A percentile compares a stretch with the other conserved stretches of the same genome.
Evolutionary conservation across 1,139 yeast genomes (phyloP).

Genomic region (Suhomyces anneliseae): DNA sequence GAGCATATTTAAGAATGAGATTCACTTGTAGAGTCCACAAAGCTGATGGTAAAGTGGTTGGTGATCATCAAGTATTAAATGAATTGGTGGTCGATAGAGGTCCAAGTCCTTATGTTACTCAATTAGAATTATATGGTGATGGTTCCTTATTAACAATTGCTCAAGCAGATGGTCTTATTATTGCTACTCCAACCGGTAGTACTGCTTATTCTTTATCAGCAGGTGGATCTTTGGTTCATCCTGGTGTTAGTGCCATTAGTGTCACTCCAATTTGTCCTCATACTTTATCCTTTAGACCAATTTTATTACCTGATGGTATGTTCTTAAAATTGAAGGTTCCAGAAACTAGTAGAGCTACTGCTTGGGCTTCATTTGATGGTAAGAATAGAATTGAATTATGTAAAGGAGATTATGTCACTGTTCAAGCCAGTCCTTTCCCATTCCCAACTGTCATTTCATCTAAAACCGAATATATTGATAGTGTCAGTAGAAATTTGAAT

Average conservation of each 20-base stretch:
- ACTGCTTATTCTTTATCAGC: slow-evolving; percentile 90
- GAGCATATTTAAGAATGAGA: slow-evolving; percentile 79
- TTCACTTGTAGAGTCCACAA: slow-evolving; percentile 67
- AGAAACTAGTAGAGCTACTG: slow-evolving; percentile 64
- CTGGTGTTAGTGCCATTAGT: slow-evolving; percentile 84
- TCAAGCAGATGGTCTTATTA: slow-evolving; percentile 85
- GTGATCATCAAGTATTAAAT: slow-evolving; percentile 79
- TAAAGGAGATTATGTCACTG: slow-evolving; percentile 75
- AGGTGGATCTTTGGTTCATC: slow-evolving; percentile 88
- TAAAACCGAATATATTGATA: slow-evolving; percentile 76
- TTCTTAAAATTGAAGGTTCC: slow-evolving; percentile 75
- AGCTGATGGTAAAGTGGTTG: slow-evolving; percentile 56
- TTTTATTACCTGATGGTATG: slow-evolving; percentile 85
- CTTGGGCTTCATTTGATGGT: slow-evolving; percentile 93
- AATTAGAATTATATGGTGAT: slow-evolving; percentile 80
- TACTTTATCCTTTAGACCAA: slow-evolving; percentile 83
- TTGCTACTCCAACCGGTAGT: slow-evolving; percentile 91
- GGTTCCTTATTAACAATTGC: slow-evolving; percentile 78
- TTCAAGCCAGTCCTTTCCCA: slow-evolving; percentile 77
- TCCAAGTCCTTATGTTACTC: slow-evolving; percentile 83
- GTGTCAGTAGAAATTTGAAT: slow-evolving; percentile 77
- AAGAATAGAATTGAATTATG: slow-evolving; percentile 67
- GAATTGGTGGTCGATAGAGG: slow-evolving; percentile 87
- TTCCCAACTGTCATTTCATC: slow-evolving; percentile 82
- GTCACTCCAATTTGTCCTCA: slow-evolving; percentile 95